phyloP scores from a whole-genome alignment of 192 early-diverging fungal species.

The Backusella macrospora region DNA sequence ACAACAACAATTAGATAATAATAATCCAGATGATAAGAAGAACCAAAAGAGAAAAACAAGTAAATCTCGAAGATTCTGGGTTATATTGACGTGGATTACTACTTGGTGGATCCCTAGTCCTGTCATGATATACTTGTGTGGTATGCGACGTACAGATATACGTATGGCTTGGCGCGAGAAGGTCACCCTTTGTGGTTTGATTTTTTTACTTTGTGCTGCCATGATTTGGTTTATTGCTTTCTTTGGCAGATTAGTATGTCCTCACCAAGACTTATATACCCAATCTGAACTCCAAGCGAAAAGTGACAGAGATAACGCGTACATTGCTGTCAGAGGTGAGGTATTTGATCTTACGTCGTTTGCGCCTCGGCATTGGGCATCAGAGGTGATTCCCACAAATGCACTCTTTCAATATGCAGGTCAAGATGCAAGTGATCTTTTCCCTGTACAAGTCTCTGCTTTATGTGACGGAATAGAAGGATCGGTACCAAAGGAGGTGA shows the following conservation, averaged over 20 bases:
- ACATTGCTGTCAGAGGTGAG: conserved; percentile 74
- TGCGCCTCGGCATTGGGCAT: conserved; percentile 57
- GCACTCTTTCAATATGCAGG: conserved; percentile 60
- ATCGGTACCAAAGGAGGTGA: conserved; percentile 48
- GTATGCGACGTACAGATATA: conserved; percentile 77
- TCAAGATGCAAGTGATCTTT: conserved; percentile 62
- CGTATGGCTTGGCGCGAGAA: conserved; percentile 98
- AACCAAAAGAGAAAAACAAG: conserved; percentile 44
- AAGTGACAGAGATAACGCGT: conserved; percentile 55
- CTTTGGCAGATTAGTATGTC: conserved; percentile 74
- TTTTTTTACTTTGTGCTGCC: conserved; percentile 71
- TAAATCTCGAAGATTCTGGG: conserved; percentile 74
- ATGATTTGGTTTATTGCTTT: conserved; percentile 89
- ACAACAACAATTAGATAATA: not conserved
- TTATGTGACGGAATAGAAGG: conserved; percentile 54
- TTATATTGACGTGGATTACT: conserved; percentile 72
- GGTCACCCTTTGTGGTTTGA: conserved; percentile 85
- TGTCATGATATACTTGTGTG: conserved; percentile 61
- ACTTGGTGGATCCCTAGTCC: conserved; percentile 83
- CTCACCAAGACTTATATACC: conserved; percentile 71
- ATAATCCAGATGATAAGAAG: not conserved
- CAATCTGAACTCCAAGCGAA: conserved; percentile 61
- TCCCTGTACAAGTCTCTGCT: conserved; percentile 60
- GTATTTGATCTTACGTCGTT: conserved; percentile 82
- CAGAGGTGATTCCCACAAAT: conserved; percentile 59